Evolutionary conservation across 345 rosid species (phyloP).

Genomic region (Syzygium aromaticum): DNA sequence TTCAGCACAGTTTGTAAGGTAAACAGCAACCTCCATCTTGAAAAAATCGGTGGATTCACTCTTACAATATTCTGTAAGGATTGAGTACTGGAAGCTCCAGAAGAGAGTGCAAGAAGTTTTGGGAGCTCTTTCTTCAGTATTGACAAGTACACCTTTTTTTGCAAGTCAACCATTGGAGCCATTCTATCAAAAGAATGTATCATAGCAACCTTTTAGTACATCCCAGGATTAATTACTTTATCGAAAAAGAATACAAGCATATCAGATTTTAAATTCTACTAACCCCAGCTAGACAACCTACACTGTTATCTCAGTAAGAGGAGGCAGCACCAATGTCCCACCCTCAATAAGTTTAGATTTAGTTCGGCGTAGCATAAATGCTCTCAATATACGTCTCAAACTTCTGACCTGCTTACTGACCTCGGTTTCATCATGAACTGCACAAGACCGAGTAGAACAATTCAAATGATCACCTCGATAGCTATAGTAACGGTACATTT

Average conservation of each 20-base stretch:
- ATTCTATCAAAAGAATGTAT: constrained; percentile 36
- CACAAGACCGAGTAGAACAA: constrained; percentile 6
- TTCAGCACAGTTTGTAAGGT: not conserved
- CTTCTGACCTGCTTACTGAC: constrained; percentile 35
- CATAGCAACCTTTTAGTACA: not conserved
- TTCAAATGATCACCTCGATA: not conserved
- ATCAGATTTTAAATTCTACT: not conserved
- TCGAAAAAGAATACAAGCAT: not conserved
- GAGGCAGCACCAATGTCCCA: constrained; percentile 67
- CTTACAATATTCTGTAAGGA: constrained; percentile 82
- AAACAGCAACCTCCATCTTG: not conserved
- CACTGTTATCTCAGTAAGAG: constrained; percentile 85
- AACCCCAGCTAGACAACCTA: constrained; percentile 10
- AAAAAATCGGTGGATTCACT: not conserved
- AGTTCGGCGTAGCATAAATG: constrained; percentile 87
- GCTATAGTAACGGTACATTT: not conserved
- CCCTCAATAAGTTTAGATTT: constrained; percentile 61
- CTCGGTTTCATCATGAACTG: constrained; percentile 31
- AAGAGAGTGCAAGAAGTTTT: constrained; percentile 61
- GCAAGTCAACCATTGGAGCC: constrained; percentile 69
- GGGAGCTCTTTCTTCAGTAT: constrained; percentile 88
- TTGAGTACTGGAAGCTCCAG: constrained; percentile 50
- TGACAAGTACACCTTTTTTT: constrained; percentile 68
- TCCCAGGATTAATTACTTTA: not conserved
- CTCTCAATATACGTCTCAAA: constrained; percentile 50